Conservation (phyloP, 148 eudicot genomes). For the Silene uniflora region DNA sequence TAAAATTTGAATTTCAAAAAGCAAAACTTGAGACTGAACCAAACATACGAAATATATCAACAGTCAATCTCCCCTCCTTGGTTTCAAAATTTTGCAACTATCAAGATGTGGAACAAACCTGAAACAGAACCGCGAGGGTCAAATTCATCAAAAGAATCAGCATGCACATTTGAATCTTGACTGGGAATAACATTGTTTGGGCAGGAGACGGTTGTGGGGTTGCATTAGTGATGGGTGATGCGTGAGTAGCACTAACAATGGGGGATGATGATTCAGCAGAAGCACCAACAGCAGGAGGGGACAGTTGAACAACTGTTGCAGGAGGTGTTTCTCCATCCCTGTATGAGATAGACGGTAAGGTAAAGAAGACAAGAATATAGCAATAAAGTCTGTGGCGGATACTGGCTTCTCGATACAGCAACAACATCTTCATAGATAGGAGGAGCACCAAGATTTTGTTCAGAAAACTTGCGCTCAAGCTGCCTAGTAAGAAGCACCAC, state of each 20-base stretch:
- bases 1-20: too few relatives aligned
- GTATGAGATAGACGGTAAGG: constrained; percentile 20
- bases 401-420: constrained; percentile 57
- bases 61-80: background rate
- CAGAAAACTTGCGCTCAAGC: constrained; percentile 67
- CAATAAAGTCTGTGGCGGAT: background rate
- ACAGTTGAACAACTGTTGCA: constrained; percentile 52
- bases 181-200: constrained; percentile 30
- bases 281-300: constrained; percentile 35
- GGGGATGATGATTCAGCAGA: constrained; percentile 26
- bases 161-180: constrained; percentile 42
- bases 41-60: background rate
- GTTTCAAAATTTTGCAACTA: background rate
- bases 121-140: constrained; percentile 76
- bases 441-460: constrained; percentile 66
- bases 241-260: constrained; percentile 13
- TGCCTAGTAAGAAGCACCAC: constrained; percentile 28
- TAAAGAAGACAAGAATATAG: constrained; percentile 5
- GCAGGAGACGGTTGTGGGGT: constrained; percentile 52
- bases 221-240: constrained; percentile 21
- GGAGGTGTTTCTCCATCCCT: constrained; percentile 72
- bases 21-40: too few relatives aligned
- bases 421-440: constrained; percentile 94
- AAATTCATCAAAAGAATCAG: constrained; percentile 74
- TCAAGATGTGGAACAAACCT: constrained; percentile 32